Evolutionary conservation across 2,329 filamentous ascomycete species (phyloP).

Genomic region (Sordariomycetes sp.): DNA sequence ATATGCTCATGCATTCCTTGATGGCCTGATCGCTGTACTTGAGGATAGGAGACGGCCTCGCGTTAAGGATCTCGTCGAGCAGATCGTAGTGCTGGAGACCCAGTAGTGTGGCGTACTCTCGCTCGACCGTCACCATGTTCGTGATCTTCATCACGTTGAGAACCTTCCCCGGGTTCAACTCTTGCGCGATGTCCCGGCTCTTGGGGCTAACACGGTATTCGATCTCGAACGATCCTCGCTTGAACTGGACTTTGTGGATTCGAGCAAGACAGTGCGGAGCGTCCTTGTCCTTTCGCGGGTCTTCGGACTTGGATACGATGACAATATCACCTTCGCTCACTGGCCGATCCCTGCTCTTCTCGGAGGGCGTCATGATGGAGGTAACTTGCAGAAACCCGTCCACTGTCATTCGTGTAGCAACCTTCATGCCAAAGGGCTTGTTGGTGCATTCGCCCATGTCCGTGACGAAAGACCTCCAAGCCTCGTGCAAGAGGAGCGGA

Average conservation of each 20-base stretch:
- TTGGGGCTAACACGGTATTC: conserved; percentile 71
- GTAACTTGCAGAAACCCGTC: conserved; percentile 90
- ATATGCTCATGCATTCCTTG: conserved; percentile 59
- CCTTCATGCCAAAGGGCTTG: conserved; percentile 76
- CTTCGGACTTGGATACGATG: conserved; percentile 64
- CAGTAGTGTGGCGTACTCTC: conserved; percentile 86
- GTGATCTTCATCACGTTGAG: conserved; percentile 75
- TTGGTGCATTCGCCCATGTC: conserved; percentile 76
- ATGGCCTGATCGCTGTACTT: conserved; percentile 68
- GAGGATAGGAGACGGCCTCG: conserved; percentile 81
- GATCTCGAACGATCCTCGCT: conserved; percentile 73
- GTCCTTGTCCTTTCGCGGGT: conserved; percentile 54
- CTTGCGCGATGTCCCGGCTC: conserved; percentile 48
- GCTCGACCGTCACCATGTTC: conserved; percentile 87
- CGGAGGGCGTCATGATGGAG: conserved; percentile 61
- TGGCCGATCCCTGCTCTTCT: conserved; percentile 41
- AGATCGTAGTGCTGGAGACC: conserved; percentile 93
- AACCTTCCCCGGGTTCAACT: conserved; percentile 57
- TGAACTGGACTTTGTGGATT: conserved; percentile 68
- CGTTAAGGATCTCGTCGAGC: conserved; percentile 81
- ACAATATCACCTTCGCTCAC: conserved; percentile 82
- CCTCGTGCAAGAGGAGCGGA: conserved; percentile 81
- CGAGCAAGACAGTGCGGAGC: conserved; percentile 78
- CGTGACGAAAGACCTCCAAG: conserved; percentile 89
- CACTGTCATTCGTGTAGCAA: conserved; percentile 79